Conservation (phyloP, 495 filamentous ascomycete genomes). For the Aspergillus biplanus region DNA sequence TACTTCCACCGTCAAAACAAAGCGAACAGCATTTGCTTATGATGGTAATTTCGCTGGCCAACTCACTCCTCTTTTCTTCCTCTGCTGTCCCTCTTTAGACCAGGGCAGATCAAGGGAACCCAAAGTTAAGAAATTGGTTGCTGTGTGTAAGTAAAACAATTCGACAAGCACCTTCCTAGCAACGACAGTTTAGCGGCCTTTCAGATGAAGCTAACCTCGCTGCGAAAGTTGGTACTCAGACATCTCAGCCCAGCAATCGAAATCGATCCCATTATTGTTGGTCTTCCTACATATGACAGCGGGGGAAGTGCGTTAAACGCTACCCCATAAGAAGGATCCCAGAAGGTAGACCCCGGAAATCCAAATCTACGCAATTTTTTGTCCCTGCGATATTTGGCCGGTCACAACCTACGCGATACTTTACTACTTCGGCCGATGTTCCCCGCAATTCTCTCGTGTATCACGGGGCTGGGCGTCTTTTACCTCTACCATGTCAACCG, state of each 20-base stretch:
- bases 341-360: background rate
- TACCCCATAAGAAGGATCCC: background rate
- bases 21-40: background rate
- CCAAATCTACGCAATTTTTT: background rate
- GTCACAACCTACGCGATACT: background rate
- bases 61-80: background rate
- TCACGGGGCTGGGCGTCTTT: conserved; percentile 35
- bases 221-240: background rate
- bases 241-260: background rate
- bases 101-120: too few species aligned
- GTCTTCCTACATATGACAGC: background rate
- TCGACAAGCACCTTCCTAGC: background rate
- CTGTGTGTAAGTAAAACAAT: conserved; percentile 1
- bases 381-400: background rate
- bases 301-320: background rate
- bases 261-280: background rate
- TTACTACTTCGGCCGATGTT: conserved; percentile 16
- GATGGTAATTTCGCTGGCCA: background rate
- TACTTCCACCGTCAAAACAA: background rate
- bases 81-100: background rate
- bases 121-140: background rate
- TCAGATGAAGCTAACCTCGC: background rate
- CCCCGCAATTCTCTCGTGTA: conserved; percentile 14
- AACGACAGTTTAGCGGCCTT: too few species aligned
- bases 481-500: conserved; percentile 57